Base-by-base conservation (phyloP, 2,329 filamentous ascomycete species). In the Neofusicoccum cordaticola region DNA sequence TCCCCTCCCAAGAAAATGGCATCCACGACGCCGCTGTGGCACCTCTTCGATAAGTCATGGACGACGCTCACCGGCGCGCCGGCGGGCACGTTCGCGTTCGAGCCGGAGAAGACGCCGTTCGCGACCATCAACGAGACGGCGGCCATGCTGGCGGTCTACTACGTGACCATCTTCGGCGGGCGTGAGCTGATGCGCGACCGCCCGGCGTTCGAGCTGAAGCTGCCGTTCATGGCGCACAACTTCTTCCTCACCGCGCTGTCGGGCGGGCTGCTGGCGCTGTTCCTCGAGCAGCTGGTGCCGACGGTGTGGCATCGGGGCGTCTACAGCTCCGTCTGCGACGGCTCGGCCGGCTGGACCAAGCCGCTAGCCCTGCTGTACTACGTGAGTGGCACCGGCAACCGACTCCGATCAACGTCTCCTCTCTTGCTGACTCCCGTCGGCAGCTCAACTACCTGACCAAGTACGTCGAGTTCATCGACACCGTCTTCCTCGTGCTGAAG, bases 371-470 rank as follows among this genome's bases (percentile, higher is more conserved):
- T 95, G 70, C 84, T 98, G 70, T 98, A 98, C 87, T 98, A 98
- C 79, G 94, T 97, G 83, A 76, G 93, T 85, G 22, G 19, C 19
- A 22, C 19, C 19, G 19, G 19, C 19, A 22, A 22, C 19, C 2
- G 19, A 22, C 19, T 22, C 19, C 19, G 19, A 22, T 22, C 2
- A 22, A 2, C 19, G 19, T 2, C 19, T 22, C 2, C 19, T 17
- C 27, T 7, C 27, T 6, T 2, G 1, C 27, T 44, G 45, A 41
- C 4, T 9, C 13, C 57, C 27, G 41, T 50, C 42, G 35, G 63
- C 75, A 97, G 93, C 86, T 97, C 77, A 97, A 96, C 85, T 98
- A 98, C 84, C 87, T 97, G 63, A 98, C 93, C 82, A 98, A 98
- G 82, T 98, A 97, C 80, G 86, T 97, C 70, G 94, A 98, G 81